Percentiles rank a stretch among this genome's conserved stretches.
Evolutionary conservation across 2,329 filamentous ascomycete species (phyloP).

Genomic region (Calonectria fujianensis): DNA sequence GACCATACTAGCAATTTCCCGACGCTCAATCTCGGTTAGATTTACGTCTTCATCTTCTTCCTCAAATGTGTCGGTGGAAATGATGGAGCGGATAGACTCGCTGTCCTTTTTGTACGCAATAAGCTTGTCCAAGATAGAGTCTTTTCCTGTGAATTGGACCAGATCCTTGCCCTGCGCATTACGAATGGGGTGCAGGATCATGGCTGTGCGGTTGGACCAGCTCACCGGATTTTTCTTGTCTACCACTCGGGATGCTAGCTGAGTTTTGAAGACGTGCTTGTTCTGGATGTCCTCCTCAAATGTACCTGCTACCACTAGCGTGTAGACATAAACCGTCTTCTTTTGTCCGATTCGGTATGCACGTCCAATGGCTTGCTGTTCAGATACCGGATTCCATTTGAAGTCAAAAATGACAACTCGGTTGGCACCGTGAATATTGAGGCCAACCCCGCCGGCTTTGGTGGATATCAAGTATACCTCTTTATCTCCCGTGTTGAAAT

Average conservation of each 20-base stretch:
- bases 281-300: conserved; percentile 86
- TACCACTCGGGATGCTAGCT: conserved; percentile 86
- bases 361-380: conserved; percentile 91
- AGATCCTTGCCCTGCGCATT: conserved; percentile 72
- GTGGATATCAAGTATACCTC: conserved; percentile 89
- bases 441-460: conserved; percentile 85
- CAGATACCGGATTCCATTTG: conserved; percentile 85
- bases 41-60: conserved; percentile 75
- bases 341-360: conserved; percentile 90
- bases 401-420: conserved; percentile 92
- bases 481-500: conserved; percentile 77
- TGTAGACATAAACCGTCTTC: conserved; percentile 90
- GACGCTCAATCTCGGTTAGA: conserved; percentile 77
- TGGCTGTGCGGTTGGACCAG: conserved; percentile 73
- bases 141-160: conserved; percentile 74
- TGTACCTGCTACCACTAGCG: conserved; percentile 85
- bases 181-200: conserved; percentile 77
- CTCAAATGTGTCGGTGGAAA: conserved; percentile 83
- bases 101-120: conserved; percentile 60
- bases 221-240: conserved; percentile 88
- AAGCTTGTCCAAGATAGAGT: conserved; percentile 74
- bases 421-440: conserved; percentile 90
- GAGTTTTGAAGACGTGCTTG: conserved; percentile 86
- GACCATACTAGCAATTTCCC: conserved; percentile 69
- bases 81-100: conserved; percentile 72